Percentiles rank a stretch among this genome's conserved stretches.
These are phyloP conservation scores for Ganoderma sp. DNA, from an alignment of 1,284 basidiomycete species.

Conservation along the genomic window DNA sequence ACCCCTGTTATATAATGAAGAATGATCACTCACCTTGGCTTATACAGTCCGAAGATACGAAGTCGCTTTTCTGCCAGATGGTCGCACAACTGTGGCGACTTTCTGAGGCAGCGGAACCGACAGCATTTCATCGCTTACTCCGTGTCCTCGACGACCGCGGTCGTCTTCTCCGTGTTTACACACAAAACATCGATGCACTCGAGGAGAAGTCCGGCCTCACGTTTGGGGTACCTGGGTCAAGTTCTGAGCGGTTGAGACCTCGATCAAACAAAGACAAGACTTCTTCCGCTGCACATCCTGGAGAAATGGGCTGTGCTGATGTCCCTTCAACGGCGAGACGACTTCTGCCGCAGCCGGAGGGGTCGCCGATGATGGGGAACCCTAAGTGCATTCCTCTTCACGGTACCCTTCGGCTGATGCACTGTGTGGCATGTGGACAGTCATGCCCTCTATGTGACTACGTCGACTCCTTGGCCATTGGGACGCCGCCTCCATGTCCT, in stretches of 20 bases:
- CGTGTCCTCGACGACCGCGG: constrained; percentile 79
- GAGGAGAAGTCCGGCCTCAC: constrained; percentile 85
- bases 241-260: constrained; percentile 56
- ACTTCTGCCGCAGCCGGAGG: constrained; percentile 48
- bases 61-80: constrained; percentile 87
- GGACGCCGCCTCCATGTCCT: constrained; percentile 79
- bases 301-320: constrained; percentile 7
- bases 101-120: constrained; percentile 78
- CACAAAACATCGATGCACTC: constrained; percentile 93
- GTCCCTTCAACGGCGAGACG: constrained; percentile 36
- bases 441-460: constrained; percentile 69
- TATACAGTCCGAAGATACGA: constrained; percentile 71
- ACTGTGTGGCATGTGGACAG: constrained; percentile 83
- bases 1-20: too few relatives aligned
- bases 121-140: constrained; percentile 82
- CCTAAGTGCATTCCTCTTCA: constrained; percentile 91
- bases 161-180: constrained; percentile 87
- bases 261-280: constrained; percentile 44
- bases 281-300: constrained; percentile 9
- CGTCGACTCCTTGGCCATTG: constrained; percentile 59
- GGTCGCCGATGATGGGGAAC: too few relatives aligned
- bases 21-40: constrained; percentile 10
- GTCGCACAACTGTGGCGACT: constrained; percentile 81
- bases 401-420: constrained; percentile 80
- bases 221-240: constrained; percentile 74